Conservation (phyloP, 1,284 basidiomycete species). For the Butyriboletus appendiculatus region DNA sequence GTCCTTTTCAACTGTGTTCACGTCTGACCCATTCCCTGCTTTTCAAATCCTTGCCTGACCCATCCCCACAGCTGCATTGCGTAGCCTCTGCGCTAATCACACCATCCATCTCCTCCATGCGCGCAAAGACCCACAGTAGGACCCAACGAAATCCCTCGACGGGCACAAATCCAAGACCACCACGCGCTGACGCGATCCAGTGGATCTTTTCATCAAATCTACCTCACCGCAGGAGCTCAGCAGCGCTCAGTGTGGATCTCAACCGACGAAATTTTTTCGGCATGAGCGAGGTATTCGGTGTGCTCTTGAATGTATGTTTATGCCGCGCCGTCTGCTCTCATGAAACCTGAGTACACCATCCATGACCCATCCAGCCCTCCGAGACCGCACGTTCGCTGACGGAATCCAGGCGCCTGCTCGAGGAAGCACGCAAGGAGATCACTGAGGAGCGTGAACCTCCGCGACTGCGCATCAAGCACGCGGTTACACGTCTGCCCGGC, state of each 20-base stretch:
- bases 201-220: slow-evolving; percentile 76
- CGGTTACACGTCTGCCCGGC: slow-evolving; percentile 71
- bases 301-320: slow-evolving; percentile 67
- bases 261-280: slow-evolving; percentile 76
- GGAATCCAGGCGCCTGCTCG: slow-evolving; percentile 71
- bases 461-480: slow-evolving; percentile 72
- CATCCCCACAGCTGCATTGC: slow-evolving; percentile 5
- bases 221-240: slow-evolving; percentile 56
- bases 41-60: slow-evolving; percentile 1
- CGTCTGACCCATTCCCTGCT: slow-evolving; percentile 5
- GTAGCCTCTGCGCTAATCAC: slow-evolving; percentile 6
- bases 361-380: slow-evolving; percentile 53
- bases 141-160: slow-evolving; percentile 23
- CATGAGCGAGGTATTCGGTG: slow-evolving; percentile 73
- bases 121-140: slow-evolving; percentile 24
- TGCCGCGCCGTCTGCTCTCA: slow-evolving; percentile 2
- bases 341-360: slow-evolving; percentile 9
- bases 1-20: slow-evolving; percentile 18
- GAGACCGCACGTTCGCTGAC: slow-evolving; percentile 76
- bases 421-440: slow-evolving; percentile 74
- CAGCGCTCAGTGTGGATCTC: slow-evolving; percentile 55
- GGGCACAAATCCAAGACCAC: slow-evolving; percentile 30
- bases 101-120: slow-evolving; percentile 23
- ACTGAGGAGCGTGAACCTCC: slow-evolving; percentile 63
- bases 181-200: slow-evolving; percentile 43